Conservation (phyloP, 805 yeast genomes). For the Wickerhamiella azyma region DNA sequence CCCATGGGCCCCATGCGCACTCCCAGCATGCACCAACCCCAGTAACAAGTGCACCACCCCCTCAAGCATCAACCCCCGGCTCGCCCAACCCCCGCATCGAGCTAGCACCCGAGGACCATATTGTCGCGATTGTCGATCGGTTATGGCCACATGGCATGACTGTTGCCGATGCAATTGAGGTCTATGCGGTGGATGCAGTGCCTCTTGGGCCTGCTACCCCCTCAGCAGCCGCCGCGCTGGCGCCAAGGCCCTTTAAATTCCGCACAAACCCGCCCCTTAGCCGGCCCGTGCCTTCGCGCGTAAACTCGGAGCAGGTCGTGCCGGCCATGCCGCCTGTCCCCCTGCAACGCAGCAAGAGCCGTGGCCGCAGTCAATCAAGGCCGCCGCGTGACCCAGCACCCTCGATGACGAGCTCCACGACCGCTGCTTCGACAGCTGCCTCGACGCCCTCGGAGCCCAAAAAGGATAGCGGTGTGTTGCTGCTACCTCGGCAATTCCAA, state of each 20-base stretch:
- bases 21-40: not conserved
- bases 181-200: constrained; percentile 27
- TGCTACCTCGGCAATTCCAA: constrained; percentile 14
- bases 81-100: constrained; percentile 10
- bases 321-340: not conserved
- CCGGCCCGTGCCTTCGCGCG: not conserved
- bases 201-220: constrained; percentile 1
- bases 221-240: not conserved
- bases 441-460: not conserved
- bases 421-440: not conserved
- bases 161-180: constrained; percentile 48
- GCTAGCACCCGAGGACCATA: constrained; percentile 43
- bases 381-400: constrained; percentile 6
- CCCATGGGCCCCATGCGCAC: not conserved
- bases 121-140: constrained; percentile 44
- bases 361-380: constrained; percentile 6
- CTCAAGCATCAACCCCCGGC: not conserved
- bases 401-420: constrained; percentile 2
- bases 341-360: constrained; percentile 9
- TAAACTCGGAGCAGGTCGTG: not conserved
- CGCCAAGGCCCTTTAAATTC: constrained; percentile 3
- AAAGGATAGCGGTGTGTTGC: constrained; percentile 11
- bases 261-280: constrained; percentile 4
- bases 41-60: not conserved
- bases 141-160: constrained; percentile 57